These are phyloP conservation scores for Fusarium verrucosum DNA, from an alignment of 2,329 filamentous ascomycete species.

Conservation along the genomic window DNA sequence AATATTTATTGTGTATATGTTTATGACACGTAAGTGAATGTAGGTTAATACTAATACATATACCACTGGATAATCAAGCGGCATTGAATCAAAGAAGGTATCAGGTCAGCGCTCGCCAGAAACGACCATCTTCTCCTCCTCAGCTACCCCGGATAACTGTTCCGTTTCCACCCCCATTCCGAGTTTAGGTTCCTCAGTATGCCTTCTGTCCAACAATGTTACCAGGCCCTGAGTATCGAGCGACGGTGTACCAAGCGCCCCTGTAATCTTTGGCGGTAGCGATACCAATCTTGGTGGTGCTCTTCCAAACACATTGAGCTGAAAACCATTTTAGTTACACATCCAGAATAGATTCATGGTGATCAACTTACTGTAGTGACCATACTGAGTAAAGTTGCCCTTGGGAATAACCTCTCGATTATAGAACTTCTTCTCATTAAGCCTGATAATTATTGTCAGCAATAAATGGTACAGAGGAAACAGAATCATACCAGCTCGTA, in stretches of 20 bases:
- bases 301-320: conserved; percentile 48
- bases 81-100: conserved; percentile 19
- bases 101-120: conserved; percentile 3
- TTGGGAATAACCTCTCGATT: conserved; percentile 34
- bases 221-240: conserved; percentile 48
- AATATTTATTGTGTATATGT: neutral
- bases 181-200: conserved; percentile 19
- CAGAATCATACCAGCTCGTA: conserved; percentile 23
- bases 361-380: conserved; percentile 42
- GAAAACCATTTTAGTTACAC: neutral
- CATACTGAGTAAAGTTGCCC: conserved; percentile 39
- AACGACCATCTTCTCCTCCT: neutral
- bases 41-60: conserved; percentile 17
- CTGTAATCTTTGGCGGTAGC: conserved; percentile 41
- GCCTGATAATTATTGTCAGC: conserved; percentile 2
- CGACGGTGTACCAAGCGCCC: conserved; percentile 48
- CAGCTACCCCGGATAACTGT: neutral
- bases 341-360: rapidly evolving
- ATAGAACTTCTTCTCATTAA: conserved; percentile 32
- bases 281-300: conserved; percentile 47
- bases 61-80: neutral
- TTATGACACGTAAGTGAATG: conserved; percentile 19
- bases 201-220: conserved; percentile 46
- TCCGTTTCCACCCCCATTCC: rapidly evolving
- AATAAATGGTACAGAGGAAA: rapidly evolving